Evolutionary conservation across 2,329 filamentous ascomycete species (phyloP).

Genomic region (Hypoxylon sp.): DNA sequence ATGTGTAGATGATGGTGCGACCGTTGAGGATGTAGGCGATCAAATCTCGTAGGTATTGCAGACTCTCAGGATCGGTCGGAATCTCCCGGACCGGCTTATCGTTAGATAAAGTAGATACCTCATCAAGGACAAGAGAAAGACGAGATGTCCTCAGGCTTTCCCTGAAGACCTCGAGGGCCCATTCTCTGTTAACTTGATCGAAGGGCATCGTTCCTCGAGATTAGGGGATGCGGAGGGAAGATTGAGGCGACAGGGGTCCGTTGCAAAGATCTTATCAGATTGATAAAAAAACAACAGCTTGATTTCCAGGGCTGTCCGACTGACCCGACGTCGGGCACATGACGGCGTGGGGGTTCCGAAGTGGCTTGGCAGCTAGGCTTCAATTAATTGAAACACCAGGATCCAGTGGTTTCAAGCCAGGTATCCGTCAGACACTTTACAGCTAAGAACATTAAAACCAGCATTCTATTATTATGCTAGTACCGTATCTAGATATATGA

Average conservation of each 20-base stretch:
- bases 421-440: not conserved
- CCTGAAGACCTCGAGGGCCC: conserved; percentile 45
- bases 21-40: conserved; percentile 55
- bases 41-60: conserved; percentile 55
- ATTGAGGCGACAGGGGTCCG: conserved; percentile 18
- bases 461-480: not conserved
- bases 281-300: conserved; percentile 45
- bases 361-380: not conserved
- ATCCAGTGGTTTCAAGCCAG: not conserved
- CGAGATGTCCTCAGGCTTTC: conserved; percentile 46
- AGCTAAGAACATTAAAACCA: not conserved
- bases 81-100: conserved; percentile 25
- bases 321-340: conserved; percentile 28
- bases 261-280: conserved; percentile 52
- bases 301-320: conserved; percentile 9
- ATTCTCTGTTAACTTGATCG: conserved; percentile 32
- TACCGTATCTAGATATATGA: not conserved
- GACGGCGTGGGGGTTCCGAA: conserved; percentile 28
- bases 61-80: conserved; percentile 53
- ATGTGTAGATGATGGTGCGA: conserved; percentile 54
- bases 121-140: conserved; percentile 20
- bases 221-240: conserved; percentile 17
- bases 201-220: conserved; percentile 39
- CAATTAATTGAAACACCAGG: not conserved
- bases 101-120: conserved; percentile 24